These are phyloP conservation scores for Phialemoniopsis sp. DNA, from an alignment of 2,329 filamentous ascomycete genomes.

Conservation along the genomic window DNA sequence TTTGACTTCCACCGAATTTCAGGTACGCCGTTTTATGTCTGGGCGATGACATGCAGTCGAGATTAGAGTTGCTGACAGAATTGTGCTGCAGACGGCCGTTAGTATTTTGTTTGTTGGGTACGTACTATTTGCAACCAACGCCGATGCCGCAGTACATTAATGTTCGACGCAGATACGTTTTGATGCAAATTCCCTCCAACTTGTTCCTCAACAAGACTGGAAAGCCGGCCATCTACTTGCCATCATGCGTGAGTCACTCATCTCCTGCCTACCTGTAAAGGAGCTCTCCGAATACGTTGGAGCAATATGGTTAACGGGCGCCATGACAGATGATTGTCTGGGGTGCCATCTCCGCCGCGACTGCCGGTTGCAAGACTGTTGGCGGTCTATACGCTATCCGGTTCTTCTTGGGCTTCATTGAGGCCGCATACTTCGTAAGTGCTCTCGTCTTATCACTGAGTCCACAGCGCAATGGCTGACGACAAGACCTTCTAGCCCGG, in stretches of 20 bases:
- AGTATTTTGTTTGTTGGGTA: constrained; percentile 48
- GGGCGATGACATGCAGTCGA: no score
- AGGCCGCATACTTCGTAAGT: constrained; percentile 26
- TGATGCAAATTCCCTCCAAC: constrained; percentile 49
- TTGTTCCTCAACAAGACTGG: constrained; percentile 48
- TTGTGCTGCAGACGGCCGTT: constrained; percentile 31
- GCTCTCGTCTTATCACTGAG: not conserved
- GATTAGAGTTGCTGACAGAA: no score
- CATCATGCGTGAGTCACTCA: constrained; percentile 30
- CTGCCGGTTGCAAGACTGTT: constrained; percentile 27
- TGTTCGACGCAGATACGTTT: constrained; percentile 28
- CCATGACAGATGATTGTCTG: constrained; percentile 39
- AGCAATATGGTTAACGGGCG: no score
- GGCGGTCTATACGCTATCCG: constrained; percentile 31
- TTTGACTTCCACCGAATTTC: constrained; percentile 22
- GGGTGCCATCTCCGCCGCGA: constrained; percentile 40
- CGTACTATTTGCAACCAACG: constrained; percentile 6
- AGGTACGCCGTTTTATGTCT: constrained; percentile 7
- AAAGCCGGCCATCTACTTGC: constrained; percentile 40
- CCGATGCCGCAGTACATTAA: constrained; percentile 1
- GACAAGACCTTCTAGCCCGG: constrained; percentile 3
- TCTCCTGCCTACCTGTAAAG: not conserved
- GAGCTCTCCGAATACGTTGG: no score
- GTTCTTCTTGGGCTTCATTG: constrained; percentile 38
- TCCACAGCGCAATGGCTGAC: not conserved